Conservation (phyloP, 768 basidiomycete genomes). For the Jaapia argillacea region DNA sequence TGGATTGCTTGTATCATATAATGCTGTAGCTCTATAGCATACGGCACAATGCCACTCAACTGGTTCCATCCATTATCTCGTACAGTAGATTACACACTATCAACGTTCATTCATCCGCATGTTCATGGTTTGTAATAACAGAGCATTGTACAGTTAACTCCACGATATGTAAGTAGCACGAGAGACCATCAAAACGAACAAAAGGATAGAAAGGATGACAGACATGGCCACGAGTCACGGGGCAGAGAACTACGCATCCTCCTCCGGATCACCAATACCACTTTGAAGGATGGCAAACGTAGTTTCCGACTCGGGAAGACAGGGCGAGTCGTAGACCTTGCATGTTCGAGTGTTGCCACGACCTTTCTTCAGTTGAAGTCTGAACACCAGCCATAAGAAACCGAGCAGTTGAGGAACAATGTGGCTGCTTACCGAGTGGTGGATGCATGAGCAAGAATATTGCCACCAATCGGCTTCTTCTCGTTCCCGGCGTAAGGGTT, state of each 20-base stretch:
- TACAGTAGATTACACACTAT: constrained; percentile 7
- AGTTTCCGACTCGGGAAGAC: constrained; percentile 92
- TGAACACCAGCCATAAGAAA: constrained; percentile 16
- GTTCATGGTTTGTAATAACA: neutral
- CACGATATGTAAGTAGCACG: neutral
- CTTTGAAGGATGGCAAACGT: constrained; percentile 88
- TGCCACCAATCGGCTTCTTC: constrained; percentile 98
- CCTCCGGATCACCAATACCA: constrained; percentile 93
- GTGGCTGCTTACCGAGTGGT: constrained; percentile 67
- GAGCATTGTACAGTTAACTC: neutral
- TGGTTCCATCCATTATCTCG: constrained; percentile 25
- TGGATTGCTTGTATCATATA: constrained; percentile 12
- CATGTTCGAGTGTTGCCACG: constrained; percentile 88
- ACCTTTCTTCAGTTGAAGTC: constrained; percentile 86
- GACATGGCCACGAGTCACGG: too few species aligned
- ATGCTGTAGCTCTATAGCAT: constrained; percentile 10
- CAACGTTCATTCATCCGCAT: neutral
- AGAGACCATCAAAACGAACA: neutral
- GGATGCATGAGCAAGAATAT: constrained; percentile 98
- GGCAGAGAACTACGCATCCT: too few species aligned
- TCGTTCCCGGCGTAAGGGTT: constrained; percentile 83
- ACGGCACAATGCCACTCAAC: constrained; percentile 34
- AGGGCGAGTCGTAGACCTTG: constrained; percentile 97
- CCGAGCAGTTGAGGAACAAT: neutral
- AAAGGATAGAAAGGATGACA: constrained; percentile 8